A percentile compares a stretch with the other conserved stretches of the same genome.
These are phyloP conservation scores for Cryptococcus sp. DNA, from an alignment of 1,284 basidiomycete species.

Conservation along the genomic window DNA sequence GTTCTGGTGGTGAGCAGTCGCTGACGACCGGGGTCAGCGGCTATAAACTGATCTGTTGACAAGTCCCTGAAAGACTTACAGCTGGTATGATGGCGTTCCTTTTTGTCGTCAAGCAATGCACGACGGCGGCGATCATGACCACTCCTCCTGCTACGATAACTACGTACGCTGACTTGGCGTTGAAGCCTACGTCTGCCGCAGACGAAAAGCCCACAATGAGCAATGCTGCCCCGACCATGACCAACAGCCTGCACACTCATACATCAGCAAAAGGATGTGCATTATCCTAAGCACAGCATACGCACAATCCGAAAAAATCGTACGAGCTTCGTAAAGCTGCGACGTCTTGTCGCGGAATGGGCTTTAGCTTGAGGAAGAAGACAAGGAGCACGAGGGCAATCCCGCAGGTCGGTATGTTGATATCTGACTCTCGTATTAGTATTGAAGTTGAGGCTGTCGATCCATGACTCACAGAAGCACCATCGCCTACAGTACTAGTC, in stretches of 20 bases:
- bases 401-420: slow-evolving; percentile 51
- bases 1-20: slow-evolving; percentile 45
- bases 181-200: slow-evolving; percentile 50
- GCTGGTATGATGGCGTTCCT: slow-evolving; percentile 69
- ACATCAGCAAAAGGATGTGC: too few species aligned
- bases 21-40: slow-evolving; percentile 58
- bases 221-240: slow-evolving; percentile 71
- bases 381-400: slow-evolving; percentile 68
- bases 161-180: slow-evolving; percentile 63
- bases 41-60: slow-evolving; percentile 57
- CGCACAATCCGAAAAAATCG: slow-evolving; percentile 53
- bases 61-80: slow-evolving; percentile 64
- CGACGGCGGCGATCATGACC: slow-evolving; percentile 60
- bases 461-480: slow-evolving; percentile 30
- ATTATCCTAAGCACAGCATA: slow-evolving; percentile 54
- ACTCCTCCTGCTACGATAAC: slow-evolving; percentile 69
- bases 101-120: slow-evolving; percentile 70
- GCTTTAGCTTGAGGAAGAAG: slow-evolving; percentile 27
- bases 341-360: slow-evolving; percentile 7
- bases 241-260: slow-evolving; percentile 52
- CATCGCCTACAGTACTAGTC: slow-evolving; percentile 22
- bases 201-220: slow-evolving; percentile 72
- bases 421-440: slow-evolving; percentile 8
- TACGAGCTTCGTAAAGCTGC: slow-evolving; percentile 22
- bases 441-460: neutral